These are phyloP conservation scores for Sugiyamaella sp. DNA, from an alignment of 1,139 yeast species.

Conservation along the genomic window DNA sequence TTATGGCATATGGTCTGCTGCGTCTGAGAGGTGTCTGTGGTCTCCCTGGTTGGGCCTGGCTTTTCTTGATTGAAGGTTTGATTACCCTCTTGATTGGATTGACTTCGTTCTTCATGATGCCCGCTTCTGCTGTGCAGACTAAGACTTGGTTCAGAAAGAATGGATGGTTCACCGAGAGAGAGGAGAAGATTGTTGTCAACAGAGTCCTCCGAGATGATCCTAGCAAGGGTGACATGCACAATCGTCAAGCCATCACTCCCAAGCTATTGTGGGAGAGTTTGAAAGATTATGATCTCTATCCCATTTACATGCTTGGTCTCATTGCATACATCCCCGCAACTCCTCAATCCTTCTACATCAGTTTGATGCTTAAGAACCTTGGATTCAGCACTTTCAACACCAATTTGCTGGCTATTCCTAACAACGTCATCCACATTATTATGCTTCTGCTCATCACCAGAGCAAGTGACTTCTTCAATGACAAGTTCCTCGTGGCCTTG, in stretches of 20 bases:
- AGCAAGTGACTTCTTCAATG: conserved; percentile 47
- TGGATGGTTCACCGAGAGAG: conserved; percentile 68
- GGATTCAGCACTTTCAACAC: conserved; percentile 60
- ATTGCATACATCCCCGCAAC: conserved; percentile 48
- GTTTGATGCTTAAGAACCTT: conserved; percentile 52
- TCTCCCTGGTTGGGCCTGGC: conserved; percentile 63
- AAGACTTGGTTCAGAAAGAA: conserved; percentile 51
- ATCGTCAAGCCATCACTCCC: conserved; percentile 55
- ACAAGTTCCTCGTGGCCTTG: conserved; percentile 43
- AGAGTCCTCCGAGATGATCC: conserved; percentile 70
- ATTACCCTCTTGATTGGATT: conserved; percentile 60
- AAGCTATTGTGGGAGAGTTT: conserved; percentile 48
- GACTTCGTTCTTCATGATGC: conserved; percentile 51
- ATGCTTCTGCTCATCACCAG: conserved; percentile 47
- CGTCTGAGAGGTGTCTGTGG: conserved; percentile 47
- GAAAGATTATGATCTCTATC: conserved; percentile 61
- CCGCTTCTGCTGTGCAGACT: conserved; percentile 62
- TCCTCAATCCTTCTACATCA: conserved; percentile 52
- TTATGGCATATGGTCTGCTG: conserved; percentile 52
- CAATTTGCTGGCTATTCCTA: conserved; percentile 58
- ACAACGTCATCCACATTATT: conserved; percentile 47
- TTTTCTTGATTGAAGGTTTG: conserved; percentile 65
- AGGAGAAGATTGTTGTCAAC: conserved; percentile 64
- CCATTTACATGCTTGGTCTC: conserved; percentile 56
- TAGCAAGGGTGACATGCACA: conserved; percentile 68